Percentiles rank a stretch among this genome's conserved stretches.
These are phyloP conservation scores for Quercus wislizeni DNA, from an alignment of 306 rosid genomes.

Conservation along the genomic window DNA sequence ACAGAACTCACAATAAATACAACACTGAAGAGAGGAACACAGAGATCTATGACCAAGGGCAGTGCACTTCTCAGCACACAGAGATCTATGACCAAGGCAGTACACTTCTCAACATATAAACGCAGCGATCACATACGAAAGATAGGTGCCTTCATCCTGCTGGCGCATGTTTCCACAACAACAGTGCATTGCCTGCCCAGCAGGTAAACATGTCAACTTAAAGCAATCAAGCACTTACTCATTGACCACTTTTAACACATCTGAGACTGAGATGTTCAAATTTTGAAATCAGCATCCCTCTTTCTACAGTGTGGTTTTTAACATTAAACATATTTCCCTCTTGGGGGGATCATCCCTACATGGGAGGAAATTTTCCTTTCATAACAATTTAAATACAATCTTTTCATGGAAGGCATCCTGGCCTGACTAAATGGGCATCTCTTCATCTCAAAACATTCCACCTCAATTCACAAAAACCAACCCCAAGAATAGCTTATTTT, in stretches of 20 bases:
- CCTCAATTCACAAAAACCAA: constrained; percentile 11
- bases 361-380: background rate
- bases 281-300: background rate
- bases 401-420: constrained; percentile 15
- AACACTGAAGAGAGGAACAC: too few species aligned
- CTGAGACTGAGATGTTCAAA: background rate
- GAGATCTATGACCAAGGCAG: too few species aligned
- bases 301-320: background rate
- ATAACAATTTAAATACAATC: constrained; percentile 18
- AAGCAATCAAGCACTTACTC: background rate
- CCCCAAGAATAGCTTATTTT: constrained; percentile 38
- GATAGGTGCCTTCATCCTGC: too few species aligned
- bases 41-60: too few species aligned
- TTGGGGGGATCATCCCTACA: constrained; percentile 8
- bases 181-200: too few species aligned
- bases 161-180: too few species aligned
- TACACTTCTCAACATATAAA: too few species aligned
- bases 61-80: too few species aligned
- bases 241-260: background rate
- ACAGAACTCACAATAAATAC: too few species aligned
- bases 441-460: constrained; percentile 19
- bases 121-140: too few species aligned
- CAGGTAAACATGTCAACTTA: too few species aligned
- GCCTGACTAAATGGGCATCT: constrained; percentile 9
- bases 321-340: constrained; percentile 17